Conservation (phyloP, 306 rosid species). For the Glycine latifolia region DNA sequence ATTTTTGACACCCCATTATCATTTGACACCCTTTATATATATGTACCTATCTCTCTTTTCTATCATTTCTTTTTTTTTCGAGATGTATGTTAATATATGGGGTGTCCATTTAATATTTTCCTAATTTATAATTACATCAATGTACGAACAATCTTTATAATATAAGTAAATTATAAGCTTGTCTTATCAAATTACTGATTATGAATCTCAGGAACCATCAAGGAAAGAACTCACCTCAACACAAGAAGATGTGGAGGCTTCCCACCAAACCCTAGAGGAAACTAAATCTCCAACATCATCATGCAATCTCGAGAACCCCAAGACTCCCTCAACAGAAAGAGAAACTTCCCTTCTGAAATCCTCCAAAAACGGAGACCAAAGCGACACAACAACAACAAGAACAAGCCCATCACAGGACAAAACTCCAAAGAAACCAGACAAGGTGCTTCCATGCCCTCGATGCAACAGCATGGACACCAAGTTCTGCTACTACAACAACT, state of each 20-base stretch:
- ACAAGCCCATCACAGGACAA: constrained; percentile 55
- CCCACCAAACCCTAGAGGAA: constrained; percentile 54
- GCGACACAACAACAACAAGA: constrained; percentile 38
- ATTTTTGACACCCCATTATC: no score
- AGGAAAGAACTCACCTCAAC: constrained; percentile 53
- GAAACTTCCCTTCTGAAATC: constrained; percentile 57
- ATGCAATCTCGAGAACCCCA: constrained; percentile 54
- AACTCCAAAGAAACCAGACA: constrained; percentile 74
- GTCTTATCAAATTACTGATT: constrained; percentile 27
- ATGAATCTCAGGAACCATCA: constrained; percentile 59
- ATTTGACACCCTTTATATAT: no score
- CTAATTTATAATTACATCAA: no score
- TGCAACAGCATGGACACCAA: constrained; percentile 93
- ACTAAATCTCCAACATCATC: constrained; percentile 57
- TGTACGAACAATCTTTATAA: no score
- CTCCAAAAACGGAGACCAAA: constrained; percentile 61
- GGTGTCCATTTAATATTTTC: no score
- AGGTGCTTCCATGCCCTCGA: constrained; percentile 80
- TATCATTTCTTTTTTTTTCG: no score
- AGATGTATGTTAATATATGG: no score
- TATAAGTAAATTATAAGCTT: neutral
- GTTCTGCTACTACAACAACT: constrained; percentile 87
- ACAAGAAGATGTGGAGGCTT: constrained; percentile 46
- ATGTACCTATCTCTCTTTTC: no score
- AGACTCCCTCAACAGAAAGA: constrained; percentile 58